These are phyloP conservation scores for Roridomyces roridus DNA, from an alignment of 768 basidiomycete genomes.

Conservation along the genomic window DNA sequence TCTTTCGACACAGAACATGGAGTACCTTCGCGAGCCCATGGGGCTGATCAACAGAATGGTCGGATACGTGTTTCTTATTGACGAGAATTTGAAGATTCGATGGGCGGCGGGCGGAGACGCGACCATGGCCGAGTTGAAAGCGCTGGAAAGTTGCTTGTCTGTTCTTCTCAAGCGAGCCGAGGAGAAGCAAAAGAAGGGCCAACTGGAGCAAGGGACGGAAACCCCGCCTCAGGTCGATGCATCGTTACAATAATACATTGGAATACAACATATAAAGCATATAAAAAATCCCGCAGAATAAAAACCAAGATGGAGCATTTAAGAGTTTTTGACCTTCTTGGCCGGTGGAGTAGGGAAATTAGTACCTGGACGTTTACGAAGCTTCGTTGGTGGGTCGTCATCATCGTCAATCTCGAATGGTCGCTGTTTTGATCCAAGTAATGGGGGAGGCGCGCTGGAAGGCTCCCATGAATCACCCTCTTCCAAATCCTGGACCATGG, in stretches of 20 bases:
- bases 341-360: background rate
- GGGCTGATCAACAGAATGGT: conserved; percentile 90
- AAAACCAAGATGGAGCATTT: conserved; percentile 7
- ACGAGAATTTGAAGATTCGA: conserved; percentile 81
- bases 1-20: conserved; percentile 84
- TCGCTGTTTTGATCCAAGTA: conserved; percentile 10
- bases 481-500: background rate
- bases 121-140: conserved; percentile 69
- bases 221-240: background rate
- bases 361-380: background rate
- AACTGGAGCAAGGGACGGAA: background rate
- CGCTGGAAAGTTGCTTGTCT: conserved; percentile 71
- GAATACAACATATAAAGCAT: background rate
- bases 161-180: conserved; percentile 68
- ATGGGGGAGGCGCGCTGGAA: conserved; percentile 1
- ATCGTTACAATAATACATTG: background rate
- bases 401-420: background rate
- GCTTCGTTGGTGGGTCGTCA: background rate
- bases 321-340: conserved; percentile 13
- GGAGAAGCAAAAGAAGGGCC: conserved; percentile 36
- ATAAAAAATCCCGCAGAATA: background rate
- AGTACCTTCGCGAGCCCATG: conserved; percentile 82
- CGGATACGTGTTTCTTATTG: conserved; percentile 92
- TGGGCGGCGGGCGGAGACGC: conserved; percentile 95
- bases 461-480: conserved; percentile 17